Percentiles rank a stretch among this genome's conserved stretches.
These are phyloP conservation scores for Candida ortonii DNA, from an alignment of 805 yeast species.

Conservation along the genomic window DNA sequence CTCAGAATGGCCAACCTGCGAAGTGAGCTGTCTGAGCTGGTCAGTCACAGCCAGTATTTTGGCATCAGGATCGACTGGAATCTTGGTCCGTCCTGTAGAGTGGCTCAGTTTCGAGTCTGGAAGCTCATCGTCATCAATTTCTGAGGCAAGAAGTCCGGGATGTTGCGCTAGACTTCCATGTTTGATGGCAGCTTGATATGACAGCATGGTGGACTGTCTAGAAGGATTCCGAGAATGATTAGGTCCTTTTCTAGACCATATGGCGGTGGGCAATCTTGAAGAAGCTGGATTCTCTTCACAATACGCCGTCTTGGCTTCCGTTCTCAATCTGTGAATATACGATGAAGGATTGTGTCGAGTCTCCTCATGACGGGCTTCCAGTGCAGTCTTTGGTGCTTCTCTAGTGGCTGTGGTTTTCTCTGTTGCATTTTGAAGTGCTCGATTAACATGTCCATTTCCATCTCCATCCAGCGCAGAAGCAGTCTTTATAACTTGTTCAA, in stretches of 20 bases:
- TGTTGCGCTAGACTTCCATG: conserved; percentile 64
- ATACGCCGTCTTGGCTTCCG: conserved; percentile 36
- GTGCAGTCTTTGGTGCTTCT: conserved; percentile 1
- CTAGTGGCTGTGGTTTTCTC: neutral
- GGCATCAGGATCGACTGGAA: conserved; percentile 34
- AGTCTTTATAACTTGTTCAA: conserved; percentile 15
- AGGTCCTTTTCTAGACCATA: conserved; percentile 40
- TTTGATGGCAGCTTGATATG: conserved; percentile 45
- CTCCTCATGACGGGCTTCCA: conserved; percentile 2
- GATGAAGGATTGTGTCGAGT: conserved; percentile 11
- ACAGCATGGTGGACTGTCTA: conserved; percentile 21
- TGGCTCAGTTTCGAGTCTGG: conserved; percentile 35
- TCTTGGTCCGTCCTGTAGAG: conserved; percentile 25
- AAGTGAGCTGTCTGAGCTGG: conserved; percentile 28
- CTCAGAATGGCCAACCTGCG: too few species aligned
- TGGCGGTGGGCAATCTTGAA: conserved; percentile 55
- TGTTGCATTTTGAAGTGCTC: too few species aligned
- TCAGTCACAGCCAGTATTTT: conserved; percentile 31
- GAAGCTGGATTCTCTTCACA: conserved; percentile 44
- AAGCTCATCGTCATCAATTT: conserved; percentile 63
- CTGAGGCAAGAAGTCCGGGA: conserved; percentile 68
- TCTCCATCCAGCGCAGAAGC: conserved; percentile 1
- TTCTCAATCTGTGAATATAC: conserved; percentile 15
- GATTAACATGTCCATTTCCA: neutral
- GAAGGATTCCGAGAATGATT: conserved; percentile 30